phyloP scores from a whole-genome alignment of 169 alveolate genomes.

The Plasmodium falciparum region DNA sequence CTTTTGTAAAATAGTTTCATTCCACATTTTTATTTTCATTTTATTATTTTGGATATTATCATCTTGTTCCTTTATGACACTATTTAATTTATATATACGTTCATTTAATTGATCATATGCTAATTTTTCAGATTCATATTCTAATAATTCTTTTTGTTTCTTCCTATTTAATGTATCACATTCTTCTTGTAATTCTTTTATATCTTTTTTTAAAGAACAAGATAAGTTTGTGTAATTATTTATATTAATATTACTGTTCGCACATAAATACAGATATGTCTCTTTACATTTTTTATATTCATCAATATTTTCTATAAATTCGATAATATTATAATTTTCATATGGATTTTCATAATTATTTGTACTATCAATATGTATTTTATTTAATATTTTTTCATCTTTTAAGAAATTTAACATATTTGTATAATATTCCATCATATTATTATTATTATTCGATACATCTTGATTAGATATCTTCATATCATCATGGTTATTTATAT shows the following conservation, averaged over 20 bases:
- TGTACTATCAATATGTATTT: conserved; percentile 9
- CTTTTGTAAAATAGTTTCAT: conserved; percentile 6
- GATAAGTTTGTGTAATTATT: conserved; percentile 22
- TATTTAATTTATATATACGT: conserved; percentile 11
- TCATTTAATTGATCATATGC: conserved; percentile 21
- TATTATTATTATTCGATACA: no score
- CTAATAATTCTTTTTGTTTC: conserved; percentile 53
- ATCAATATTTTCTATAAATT: conserved; percentile 24
- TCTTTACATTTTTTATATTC: conserved; percentile 40
- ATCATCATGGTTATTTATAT: no score
- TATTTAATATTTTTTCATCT: conserved; percentile 14
- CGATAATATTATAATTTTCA: conserved; percentile 2
- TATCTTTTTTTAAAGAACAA: conserved; percentile 19
- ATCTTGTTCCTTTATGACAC: conserved; percentile 65
- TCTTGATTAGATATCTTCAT: no score
- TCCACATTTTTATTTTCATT: conserved; percentile 25
- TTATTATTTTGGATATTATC: conserved; percentile 44
- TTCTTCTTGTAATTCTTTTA: conserved; percentile 66
- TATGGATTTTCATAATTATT: conserved; percentile 25
- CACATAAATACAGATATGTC: conserved; percentile 30
- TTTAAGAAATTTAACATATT: conserved; percentile 39
- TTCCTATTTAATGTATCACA: conserved; percentile 47
- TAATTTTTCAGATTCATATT: conserved; percentile 32
- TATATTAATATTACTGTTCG: conserved; percentile 54
- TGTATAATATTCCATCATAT: neutral